Conservation (phyloP, 140 eudicot genomes). For the Ambrosia hybrid region DNA sequence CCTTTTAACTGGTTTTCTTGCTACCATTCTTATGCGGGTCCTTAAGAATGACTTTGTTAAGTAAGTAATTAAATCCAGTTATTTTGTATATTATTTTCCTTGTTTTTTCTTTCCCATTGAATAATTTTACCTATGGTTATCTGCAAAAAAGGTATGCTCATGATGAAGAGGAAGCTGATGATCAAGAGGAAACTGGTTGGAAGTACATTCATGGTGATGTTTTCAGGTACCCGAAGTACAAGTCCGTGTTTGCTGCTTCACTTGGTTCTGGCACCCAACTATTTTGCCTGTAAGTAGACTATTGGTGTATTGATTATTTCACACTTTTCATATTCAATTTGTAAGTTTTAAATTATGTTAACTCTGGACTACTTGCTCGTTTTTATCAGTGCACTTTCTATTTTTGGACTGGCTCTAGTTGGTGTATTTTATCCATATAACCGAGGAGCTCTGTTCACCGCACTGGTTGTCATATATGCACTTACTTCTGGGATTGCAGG, state of each 20-base stretch:
- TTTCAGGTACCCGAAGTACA: too few relatives aligned
- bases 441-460: constrained; percentile 50
- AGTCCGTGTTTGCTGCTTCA: neutral
- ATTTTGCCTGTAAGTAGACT: constrained; percentile 48
- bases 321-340: constrained; percentile 4
- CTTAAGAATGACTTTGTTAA: constrained; percentile 66
- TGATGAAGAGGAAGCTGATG: constrained; percentile 56
- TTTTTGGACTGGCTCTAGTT: constrained; percentile 40
- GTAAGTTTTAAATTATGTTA: neutral
- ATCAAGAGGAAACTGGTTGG: constrained; percentile 46
- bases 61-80: constrained; percentile 37
- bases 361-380: constrained; percentile 1
- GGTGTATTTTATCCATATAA: constrained; percentile 50
- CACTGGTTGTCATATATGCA: constrained; percentile 46
- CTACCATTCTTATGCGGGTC: constrained; percentile 65
- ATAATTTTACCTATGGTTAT: neutral
- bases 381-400: constrained; percentile 35
- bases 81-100: neutral
- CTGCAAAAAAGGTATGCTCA: constrained; percentile 50
- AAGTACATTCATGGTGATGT: too few relatives aligned
- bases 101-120: neutral
- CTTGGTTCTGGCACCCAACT: constrained; percentile 49
- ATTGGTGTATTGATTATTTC: neutral
- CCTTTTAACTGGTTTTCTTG: constrained; percentile 64
- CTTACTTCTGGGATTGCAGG: constrained; percentile 51